phyloP scores from a whole-genome alignment of 306 rosid species.

The Phaseolus lunatus region DNA sequence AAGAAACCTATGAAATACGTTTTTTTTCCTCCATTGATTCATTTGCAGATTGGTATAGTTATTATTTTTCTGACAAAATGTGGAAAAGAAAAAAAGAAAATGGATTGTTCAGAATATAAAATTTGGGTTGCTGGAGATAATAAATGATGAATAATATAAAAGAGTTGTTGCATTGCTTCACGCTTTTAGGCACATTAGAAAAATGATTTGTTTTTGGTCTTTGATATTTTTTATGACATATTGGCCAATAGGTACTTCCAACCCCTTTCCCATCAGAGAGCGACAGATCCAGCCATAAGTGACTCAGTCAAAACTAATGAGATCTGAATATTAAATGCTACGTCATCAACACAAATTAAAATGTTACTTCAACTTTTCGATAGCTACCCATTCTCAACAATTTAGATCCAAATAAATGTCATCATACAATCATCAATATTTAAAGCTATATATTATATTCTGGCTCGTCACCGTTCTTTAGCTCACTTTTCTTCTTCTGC shows the following conservation, averaged over 20 bases:
- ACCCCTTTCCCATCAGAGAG: conserved; percentile 36
- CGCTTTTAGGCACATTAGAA: conserved; percentile 59
- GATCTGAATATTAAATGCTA: conserved; percentile 30
- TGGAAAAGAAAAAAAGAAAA: background rate
- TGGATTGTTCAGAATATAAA: conserved; percentile 33
- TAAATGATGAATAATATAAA: conserved; percentile 30
- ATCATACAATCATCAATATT: background rate
- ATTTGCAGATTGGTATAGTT: conserved; percentile 15
- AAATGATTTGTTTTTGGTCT: conserved; percentile 36
- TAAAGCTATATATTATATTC: conserved; percentile 17
- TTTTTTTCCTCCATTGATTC: background rate
- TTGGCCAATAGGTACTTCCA: conserved; percentile 49
- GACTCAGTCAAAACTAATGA: conserved; percentile 51
- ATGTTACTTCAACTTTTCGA: conserved; percentile 12
- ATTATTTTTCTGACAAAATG: conserved; percentile 33
- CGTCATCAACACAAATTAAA: conserved; percentile 23
- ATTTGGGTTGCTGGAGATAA: conserved; percentile 36
- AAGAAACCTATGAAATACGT: conserved; percentile 18
- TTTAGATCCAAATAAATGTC: conserved; percentile 39
- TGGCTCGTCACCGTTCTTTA: conserved; percentile 12
- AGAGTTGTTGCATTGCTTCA: conserved; percentile 66
- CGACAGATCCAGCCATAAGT: conserved; percentile 45
- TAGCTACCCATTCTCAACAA: conserved; percentile 25
- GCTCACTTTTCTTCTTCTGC: background rate
- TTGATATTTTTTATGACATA: conserved; percentile 45